Evolutionary conservation across 352 stramenopile species (phyloP).

Genomic region (Phytophthora fragariae): DNA sequence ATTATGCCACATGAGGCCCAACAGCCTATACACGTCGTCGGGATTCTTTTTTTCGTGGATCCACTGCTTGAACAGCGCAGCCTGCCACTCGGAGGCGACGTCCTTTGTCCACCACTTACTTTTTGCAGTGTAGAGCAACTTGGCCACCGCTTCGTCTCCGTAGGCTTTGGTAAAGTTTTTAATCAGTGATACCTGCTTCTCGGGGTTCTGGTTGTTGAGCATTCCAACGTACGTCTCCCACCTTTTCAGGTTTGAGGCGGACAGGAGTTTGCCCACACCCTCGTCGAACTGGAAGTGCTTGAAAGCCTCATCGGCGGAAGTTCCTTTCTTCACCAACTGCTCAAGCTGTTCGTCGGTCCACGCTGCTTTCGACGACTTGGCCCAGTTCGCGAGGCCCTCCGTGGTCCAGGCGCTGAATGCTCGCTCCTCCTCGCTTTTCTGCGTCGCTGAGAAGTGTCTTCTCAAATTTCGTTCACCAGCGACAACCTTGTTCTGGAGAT

Average conservation of each 20-base stretch:
- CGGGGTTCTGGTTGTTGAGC: background rate
- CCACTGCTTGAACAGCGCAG: background rate
- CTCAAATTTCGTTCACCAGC: no score
- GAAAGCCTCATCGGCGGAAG: background rate
- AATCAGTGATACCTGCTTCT: background rate
- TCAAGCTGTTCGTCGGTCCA: background rate
- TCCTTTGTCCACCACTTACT: background rate
- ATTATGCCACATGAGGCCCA: background rate
- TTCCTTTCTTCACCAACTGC: background rate
- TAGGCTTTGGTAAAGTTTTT: background rate
- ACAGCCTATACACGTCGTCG: background rate
- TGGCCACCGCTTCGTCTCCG: background rate
- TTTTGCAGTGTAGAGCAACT: background rate
- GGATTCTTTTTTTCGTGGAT: background rate
- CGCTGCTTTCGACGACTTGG: background rate
- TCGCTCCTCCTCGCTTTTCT: background rate
- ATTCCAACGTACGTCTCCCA: background rate
- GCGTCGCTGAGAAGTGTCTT: no score
- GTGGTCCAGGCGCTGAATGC: background rate
- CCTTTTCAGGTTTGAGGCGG: background rate
- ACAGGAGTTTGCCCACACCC: background rate
- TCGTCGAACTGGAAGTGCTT: background rate
- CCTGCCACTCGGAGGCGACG: background rate
- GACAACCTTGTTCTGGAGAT: no score
- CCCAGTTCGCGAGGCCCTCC: background rate